These are phyloP conservation scores for Cercospora sojina DNA, from an alignment of 2,329 filamentous ascomycete genomes.

Conservation along the genomic window DNA sequence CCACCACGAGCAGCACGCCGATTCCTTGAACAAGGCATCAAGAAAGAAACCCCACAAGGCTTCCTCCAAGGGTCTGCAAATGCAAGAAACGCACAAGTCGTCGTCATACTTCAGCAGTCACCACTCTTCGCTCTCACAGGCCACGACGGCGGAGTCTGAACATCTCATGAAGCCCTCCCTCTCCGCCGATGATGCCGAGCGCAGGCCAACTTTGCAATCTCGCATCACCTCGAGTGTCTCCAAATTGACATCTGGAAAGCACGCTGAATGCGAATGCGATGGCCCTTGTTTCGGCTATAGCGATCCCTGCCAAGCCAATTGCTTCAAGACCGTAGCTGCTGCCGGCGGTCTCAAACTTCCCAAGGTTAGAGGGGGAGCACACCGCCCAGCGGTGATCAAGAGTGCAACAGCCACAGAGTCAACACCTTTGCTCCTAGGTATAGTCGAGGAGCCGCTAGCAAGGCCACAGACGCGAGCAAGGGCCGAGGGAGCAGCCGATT, in stretches of 20 bases:
- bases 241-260: slow-evolving; percentile 45
- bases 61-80: slow-evolving; percentile 19
- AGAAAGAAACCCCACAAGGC: slow-evolving; percentile 9
- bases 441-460: slow-evolving; percentile 23
- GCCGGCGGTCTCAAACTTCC: slow-evolving; percentile 36
- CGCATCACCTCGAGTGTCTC: slow-evolving; percentile 48
- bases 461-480: slow-evolving; percentile 19
- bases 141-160: slow-evolving; percentile 3
- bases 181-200: slow-evolving; percentile 6
- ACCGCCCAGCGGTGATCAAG: slow-evolving; percentile 28
- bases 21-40: slow-evolving; percentile 14
- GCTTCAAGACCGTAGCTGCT: slow-evolving; percentile 53
- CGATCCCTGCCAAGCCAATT: slow-evolving; percentile 61
- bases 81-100: slow-evolving; percentile 26
- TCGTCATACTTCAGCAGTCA: slow-evolving; percentile 28
- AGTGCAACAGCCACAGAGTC: slow-evolving; percentile 33
- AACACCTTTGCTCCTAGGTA: slow-evolving; percentile 33
- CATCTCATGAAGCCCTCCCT: background rate
- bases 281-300: slow-evolving; percentile 63
- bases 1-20: slow-evolving; percentile 18
- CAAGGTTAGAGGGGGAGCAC: slow-evolving; percentile 24
- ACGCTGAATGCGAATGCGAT: slow-evolving; percentile 53
- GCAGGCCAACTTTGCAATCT: slow-evolving; percentile 44
- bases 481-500: slow-evolving; percentile 17
- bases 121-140: slow-evolving; percentile 16